Percentiles rank a stretch among this genome's conserved stretches.
Evolutionary conservation across 192 early-diverging fungal species (phyloP).

Genomic region (Coemansia sp.): DNA sequence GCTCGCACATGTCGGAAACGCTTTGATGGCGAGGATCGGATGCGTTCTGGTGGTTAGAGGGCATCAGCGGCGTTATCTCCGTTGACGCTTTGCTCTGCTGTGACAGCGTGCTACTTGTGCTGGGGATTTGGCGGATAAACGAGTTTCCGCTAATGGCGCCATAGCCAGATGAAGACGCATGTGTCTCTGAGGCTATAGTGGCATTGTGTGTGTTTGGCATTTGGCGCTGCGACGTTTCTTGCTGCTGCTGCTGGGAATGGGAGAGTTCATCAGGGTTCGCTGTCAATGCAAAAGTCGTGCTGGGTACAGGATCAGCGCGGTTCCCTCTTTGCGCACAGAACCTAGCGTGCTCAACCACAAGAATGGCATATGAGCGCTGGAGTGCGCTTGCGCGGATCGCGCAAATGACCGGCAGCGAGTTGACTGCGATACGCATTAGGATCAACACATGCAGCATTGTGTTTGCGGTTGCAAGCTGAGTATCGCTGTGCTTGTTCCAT

Average conservation of each 20-base stretch:
- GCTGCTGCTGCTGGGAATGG: not conserved
- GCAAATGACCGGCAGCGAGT: constrained; percentile 24
- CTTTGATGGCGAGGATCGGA: constrained; percentile 6
- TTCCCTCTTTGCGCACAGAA: not conserved
- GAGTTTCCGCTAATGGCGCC: constrained; percentile 16
- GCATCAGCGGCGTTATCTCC: constrained; percentile 33
- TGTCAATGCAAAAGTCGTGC: not conserved
- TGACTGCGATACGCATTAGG: constrained; percentile 39
- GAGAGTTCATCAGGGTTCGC: not conserved
- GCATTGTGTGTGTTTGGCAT: not conserved
- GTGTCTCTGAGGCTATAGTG: not conserved
- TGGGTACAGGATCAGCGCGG: not conserved
- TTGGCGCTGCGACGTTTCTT: constrained; percentile 3
- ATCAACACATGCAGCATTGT: constrained; percentile 52
- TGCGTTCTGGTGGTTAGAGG: constrained; percentile 6
- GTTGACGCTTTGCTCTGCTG: constrained; percentile 13
- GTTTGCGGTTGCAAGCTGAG: constrained; percentile 23
- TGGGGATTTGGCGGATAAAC: constrained; percentile 9
- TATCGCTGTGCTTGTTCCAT: constrained; percentile 2
- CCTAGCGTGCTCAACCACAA: not conserved
- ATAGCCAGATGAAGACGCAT: constrained; percentile 9
- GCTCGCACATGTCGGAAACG: constrained; percentile 14
- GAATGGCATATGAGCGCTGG: constrained; percentile 5
- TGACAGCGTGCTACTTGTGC: constrained; percentile 22
- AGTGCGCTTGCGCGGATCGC: constrained; percentile 25